Evolutionary conservation across 305 asterid genomes (phyloP).

Genomic region (Fraxinus velutina): DNA sequence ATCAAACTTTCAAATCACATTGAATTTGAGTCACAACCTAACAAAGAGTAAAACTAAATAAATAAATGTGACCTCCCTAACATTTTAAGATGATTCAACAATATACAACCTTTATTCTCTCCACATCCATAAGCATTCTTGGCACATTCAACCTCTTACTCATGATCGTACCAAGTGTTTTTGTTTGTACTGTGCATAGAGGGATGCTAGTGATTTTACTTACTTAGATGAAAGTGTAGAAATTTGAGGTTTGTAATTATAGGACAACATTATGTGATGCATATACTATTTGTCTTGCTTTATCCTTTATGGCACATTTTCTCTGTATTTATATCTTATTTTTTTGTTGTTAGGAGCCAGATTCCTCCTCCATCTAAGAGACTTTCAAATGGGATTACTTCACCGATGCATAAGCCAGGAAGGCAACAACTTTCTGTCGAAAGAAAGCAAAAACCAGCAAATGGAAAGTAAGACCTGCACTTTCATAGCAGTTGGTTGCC

Average conservation of each 20-base stretch:
- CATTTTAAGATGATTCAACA: not conserved
- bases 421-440: constrained; percentile 41
- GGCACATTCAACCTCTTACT: not conserved
- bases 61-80: not conserved
- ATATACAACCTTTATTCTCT: not conserved
- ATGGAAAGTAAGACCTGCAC: constrained; percentile 48
- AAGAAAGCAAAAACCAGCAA: constrained; percentile 50
- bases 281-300: not conserved
- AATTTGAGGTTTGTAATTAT: not conserved
- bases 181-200: not conserved
- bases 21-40: not conserved
- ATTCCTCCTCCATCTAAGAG: constrained; percentile 60
- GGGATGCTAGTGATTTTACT: not conserved
- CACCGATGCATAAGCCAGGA: constrained; percentile 45
- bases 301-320: not conserved
- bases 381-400: constrained; percentile 37
- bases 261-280: not conserved
- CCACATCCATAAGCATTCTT: not conserved
- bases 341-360: constrained; percentile 44
- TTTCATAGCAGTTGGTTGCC: constrained; percentile 8
- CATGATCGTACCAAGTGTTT: not conserved
- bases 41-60: not conserved
- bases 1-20: not conserved
- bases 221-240: not conserved
- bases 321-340: constrained; percentile 3